Evolutionary conservation across 2,329 filamentous ascomycete genomes (phyloP).

Genomic region (Botrytis elliptica): DNA sequence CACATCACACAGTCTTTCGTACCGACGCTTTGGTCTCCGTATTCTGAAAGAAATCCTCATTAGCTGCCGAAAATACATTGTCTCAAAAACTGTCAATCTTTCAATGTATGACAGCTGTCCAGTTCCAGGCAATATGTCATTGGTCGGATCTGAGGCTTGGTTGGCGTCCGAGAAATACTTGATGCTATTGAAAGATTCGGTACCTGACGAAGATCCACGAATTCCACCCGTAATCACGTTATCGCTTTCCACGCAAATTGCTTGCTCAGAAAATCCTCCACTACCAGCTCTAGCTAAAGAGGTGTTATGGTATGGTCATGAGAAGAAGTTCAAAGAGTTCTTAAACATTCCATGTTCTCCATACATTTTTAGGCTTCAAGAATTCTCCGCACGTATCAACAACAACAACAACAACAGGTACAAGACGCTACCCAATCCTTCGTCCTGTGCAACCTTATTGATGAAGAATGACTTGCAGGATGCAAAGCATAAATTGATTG

Average conservation of each 20-base stretch:
- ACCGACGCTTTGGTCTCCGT: background rate
- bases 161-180: background rate
- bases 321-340: background rate
- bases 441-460: background rate
- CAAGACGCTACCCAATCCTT: background rate
- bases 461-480: background rate
- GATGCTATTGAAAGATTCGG: background rate
- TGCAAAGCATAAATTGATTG: background rate
- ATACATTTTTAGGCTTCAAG: background rate
- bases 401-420: background rate
- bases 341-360: background rate
- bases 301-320: background rate
- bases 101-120: background rate
- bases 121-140: background rate
- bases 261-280: background rate
- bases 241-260: background rate
- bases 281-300: slow-evolving; percentile 1
- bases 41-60: background rate
- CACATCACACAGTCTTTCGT: background rate
- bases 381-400: background rate
- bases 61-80: background rate
- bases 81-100: background rate
- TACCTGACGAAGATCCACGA: background rate
- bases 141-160: background rate
- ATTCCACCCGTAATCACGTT: background rate